Evolutionary conservation across 2,329 filamentous ascomycete genomes (phyloP), one percentile per base, ranked within the genome.

Genomic region (Thelonectria rubi): DNA sequence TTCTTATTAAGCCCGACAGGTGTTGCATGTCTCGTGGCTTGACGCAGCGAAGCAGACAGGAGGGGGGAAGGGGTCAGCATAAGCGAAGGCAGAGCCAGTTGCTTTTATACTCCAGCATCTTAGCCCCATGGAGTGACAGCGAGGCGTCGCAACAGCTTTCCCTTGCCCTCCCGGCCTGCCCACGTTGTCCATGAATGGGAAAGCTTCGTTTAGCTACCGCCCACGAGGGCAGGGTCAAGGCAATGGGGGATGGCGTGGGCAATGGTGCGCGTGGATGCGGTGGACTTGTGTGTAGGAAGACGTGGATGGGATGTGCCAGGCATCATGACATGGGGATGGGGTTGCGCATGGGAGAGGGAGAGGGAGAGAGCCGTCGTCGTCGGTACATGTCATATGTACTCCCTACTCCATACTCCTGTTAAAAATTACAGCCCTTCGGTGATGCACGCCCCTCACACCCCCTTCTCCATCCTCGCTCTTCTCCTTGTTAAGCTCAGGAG

Each of bases 1-100:
- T 30, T 30, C 26, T 74, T 73, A 70, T 72, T 72, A 73, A 77
- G 70, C 69, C 73, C 71, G 74, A 78, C 70, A 69, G 72, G 74
- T 69, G 75, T 73, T 76, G 77, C 74, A 69, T 75, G 74, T 77
- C 76, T 79, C 76, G 77, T 79, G 76, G 78, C 78, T 79, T 69
- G 68, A 69, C 75, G 61, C 69, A 69, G 66, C 10, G 10, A 15
- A 11, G 9, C 37, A 65, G 70, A 75, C 69, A 70, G 73, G 74
- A 67, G 60, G 37, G 74, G 43, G 73, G 54, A 58, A 52, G 52
- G 52, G 53, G 65, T 58, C 63, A 68, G 45, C 45, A 30, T 30
- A 11, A 59, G 55, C 69, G 72, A 73, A 75, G 74, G 75, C 75
- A 75, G 73, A 73, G 74, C 73, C 70, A 74, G 71, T 77, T 76